phyloP scores from a whole-genome alignment of 495 filamentous ascomycete genomes.

The Aspergillus bridgeri region DNA sequence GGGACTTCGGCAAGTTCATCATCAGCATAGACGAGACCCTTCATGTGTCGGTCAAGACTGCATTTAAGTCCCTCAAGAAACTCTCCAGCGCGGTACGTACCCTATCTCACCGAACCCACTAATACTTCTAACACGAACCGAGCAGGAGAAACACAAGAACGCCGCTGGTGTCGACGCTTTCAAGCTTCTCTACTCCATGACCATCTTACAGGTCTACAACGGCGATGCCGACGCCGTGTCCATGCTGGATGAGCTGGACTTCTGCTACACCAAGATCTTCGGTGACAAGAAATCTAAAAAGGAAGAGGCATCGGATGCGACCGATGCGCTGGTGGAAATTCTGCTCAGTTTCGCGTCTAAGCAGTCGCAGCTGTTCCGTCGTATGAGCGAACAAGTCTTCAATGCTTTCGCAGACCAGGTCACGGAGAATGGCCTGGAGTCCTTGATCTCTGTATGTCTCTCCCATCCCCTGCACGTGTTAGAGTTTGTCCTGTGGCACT shows the following conservation, averaged over 20 bases:
- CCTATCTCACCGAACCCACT: neutral
- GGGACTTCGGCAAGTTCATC: constrained; percentile 46
- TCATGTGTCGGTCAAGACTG: constrained; percentile 53
- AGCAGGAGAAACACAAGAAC: constrained; percentile 38
- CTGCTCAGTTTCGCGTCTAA: constrained; percentile 83
- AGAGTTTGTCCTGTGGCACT: too few relatives aligned
- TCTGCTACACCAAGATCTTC: constrained; percentile 63
- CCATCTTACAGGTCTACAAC: constrained; percentile 84
- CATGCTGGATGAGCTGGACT: constrained; percentile 69
- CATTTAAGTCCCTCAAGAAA: constrained; percentile 63
- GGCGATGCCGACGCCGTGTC: constrained; percentile 77
- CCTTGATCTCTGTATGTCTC: constrained; percentile 56
- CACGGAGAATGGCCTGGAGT: constrained; percentile 66
- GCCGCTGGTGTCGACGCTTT: constrained; percentile 54
- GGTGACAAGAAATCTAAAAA: constrained; percentile 44
- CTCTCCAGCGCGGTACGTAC: constrained; percentile 56
- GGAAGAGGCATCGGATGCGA: constrained; percentile 56
- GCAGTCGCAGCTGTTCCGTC: constrained; percentile 77
- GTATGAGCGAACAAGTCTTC: constrained; percentile 85
- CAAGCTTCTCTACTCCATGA: constrained; percentile 78
- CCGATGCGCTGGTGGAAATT: constrained; percentile 80
- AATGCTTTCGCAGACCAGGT: constrained; percentile 68
- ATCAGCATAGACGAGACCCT: constrained; percentile 63
- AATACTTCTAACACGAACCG: too few relatives aligned
- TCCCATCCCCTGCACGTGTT: neutral